Evolutionary conservation across 257 asterid species (phyloP), one percentile per base, ranked within the genome.

Genomic region (Nemophila menziesii): DNA sequence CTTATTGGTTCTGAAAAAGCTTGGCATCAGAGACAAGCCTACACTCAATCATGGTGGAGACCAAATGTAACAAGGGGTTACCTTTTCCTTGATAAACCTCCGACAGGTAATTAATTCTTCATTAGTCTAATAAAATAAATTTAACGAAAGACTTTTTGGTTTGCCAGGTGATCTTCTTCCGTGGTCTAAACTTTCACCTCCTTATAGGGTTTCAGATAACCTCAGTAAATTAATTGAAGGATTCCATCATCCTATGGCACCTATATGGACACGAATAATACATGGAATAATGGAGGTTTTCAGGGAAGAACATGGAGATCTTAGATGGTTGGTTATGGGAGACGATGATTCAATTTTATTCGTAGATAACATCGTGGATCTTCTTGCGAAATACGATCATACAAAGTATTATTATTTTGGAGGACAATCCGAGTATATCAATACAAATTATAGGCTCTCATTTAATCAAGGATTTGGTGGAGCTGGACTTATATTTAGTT

Each of bases 281-380:
- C 69, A 74, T 34, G 92, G 72, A 8, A 79, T 83, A 3, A 45
- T 74, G 66, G 92, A 83, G 74, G 53, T 46, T 8, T 22, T 73
- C 41, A 58, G 72, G 42, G 85, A 79, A 13, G 58, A 58, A 4
- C 43, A 42, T 5, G 48, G 52, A 26, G 48, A 56, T 21, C 18
- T 74, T 6, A 55, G 78, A 39, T 83, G 94, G 94, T 15, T 76
- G 0, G 71, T 83, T 4, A 71, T 79, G 80, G 94, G 94, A 8
- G 92, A 83, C n/a, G 94, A 83, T 12, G 94, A 83, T 44, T 60
- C 92, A 0, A 41, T 83, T 0, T 77, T 83, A 15, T 79, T 74
- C 4, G 60, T 72, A 5, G 89, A 83, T 13, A 83, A 82, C 12
- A 52, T 79, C 8, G 73, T 73, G 5, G 80, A 71, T 17, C 69